Evolutionary conservation across 1,284 basidiomycete species (phyloP), one percentile per base, ranked within the genome.

Genomic region (Cerrena zonata): DNA sequence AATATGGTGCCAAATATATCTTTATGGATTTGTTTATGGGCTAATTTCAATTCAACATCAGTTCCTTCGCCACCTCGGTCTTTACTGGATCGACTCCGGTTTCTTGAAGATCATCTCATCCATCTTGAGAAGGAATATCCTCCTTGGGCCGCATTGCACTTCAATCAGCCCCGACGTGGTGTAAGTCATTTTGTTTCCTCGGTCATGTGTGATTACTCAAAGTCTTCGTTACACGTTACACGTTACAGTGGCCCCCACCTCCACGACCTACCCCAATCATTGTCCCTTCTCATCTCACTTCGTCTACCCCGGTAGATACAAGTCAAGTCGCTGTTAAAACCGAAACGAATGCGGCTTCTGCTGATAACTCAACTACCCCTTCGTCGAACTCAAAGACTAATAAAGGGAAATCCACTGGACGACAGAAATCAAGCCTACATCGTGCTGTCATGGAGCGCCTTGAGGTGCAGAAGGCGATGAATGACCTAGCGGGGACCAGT

Each of bases 61-160:
- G 88, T 90, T 0, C 87, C 87, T 19, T 80, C 79, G 2, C 76
- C 76, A 11, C 87, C 88, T 0, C 75, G 72, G 11, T 81, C 77
- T 3, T 65, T 89, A 19, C 69, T 83, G 23, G 72, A 77, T 40
- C 79, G 87, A 3, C 65, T 90, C 11, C 79, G 79, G 56, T 81
- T 79, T 54, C 64, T 90, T 2, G 87, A 90, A 65, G 84, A 88
- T 37, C 86, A 89, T 59, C 76, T 90, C 51, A 74, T 85, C 34
- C 74, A 75, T 46, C 69, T 90, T 1, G 87, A 90, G 62, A 84
- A 78, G 58, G 85, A 89, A 48, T 87, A 86, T 58, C 87, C 87
- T 2, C 85, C 87, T 3, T 90, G 87, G 87, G 86, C 87, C 0
- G 86, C 87, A 7, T 68, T 89, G 21, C 87, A 89, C 61, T 89